Percentiles rank a stretch among this genome's conserved stretches.
Conservation (phyloP, 2,329 filamentous ascomycete genomes). For the Venturia asperata region DNA sequence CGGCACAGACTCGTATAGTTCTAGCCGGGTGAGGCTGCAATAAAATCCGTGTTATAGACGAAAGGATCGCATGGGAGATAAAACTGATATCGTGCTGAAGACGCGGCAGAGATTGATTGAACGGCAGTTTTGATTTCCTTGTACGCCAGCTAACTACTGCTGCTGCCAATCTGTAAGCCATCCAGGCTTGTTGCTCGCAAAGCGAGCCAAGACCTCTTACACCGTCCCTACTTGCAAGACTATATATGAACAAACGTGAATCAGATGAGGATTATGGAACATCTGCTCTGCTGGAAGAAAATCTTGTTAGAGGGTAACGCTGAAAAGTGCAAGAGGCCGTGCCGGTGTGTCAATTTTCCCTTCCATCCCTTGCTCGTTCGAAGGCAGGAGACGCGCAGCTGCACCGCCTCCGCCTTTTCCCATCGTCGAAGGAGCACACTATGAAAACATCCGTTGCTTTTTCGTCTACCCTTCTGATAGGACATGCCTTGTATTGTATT, state of each 20-base stretch:
- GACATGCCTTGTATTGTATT: slow-evolving; percentile 14
- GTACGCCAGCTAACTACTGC: slow-evolving; percentile 15
- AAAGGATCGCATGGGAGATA: not conserved
- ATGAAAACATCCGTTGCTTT: slow-evolving; percentile 9
- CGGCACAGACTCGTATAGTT: not conserved
- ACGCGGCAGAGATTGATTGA: slow-evolving; percentile 7
- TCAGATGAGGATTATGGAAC: slow-evolving; percentile 15
- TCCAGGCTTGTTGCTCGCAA: slow-evolving; percentile 14
- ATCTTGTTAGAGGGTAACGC: not conserved
- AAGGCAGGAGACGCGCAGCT: not conserved
- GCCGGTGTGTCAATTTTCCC: slow-evolving; percentile 3
- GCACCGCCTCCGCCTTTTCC: not conserved
- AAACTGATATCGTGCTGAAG: not conserved
- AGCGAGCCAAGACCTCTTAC: slow-evolving; percentile 8
- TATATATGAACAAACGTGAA: slow-evolving; percentile 14
- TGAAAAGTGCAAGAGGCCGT: not conserved
- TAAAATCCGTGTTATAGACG: not conserved
- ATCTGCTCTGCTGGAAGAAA: not conserved
- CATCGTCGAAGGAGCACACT: slow-evolving; percentile 3
- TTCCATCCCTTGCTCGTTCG: not conserved
- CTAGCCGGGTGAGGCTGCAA: not conserved
- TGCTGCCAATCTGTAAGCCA: slow-evolving; percentile 17
- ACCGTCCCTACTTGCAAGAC: not conserved
- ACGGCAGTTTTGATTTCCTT: slow-evolving; percentile 15
- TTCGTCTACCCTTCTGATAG: not conserved